Evolutionary conservation across 129 eudicot species (phyloP).

Genomic region (Helichrysum umbraculigerum): DNA sequence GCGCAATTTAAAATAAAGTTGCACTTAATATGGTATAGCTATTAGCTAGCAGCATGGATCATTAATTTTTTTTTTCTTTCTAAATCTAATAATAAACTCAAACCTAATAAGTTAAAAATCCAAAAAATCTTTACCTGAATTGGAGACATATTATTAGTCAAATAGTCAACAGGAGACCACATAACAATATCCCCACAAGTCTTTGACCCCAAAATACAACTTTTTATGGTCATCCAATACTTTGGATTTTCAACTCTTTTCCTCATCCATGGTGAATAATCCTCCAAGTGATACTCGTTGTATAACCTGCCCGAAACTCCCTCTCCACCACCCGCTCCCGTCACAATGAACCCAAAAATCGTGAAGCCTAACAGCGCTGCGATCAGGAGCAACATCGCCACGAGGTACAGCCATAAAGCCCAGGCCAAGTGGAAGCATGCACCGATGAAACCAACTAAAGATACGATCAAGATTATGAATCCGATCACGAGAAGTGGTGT

Average conservation of each 20-base stretch:
- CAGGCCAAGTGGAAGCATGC: slow-evolving; percentile 82
- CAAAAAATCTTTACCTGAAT: slow-evolving; percentile 54
- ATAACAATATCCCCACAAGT: slow-evolving; percentile 61
- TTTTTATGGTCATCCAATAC: slow-evolving; percentile 56
- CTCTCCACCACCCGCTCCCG: slow-evolving; percentile 62
- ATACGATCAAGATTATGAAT: slow-evolving; percentile 62
- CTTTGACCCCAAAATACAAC: slow-evolving; percentile 77
- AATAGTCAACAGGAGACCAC: slow-evolving; percentile 83
- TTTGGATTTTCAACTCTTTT: slow-evolving; percentile 53
- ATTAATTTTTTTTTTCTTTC: too few species aligned
- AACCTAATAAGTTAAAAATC: neutral
- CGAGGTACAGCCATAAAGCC: slow-evolving; percentile 70
- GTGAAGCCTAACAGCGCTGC: slow-evolving; percentile 54
- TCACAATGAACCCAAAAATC: slow-evolving; percentile 74
- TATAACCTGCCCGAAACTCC: slow-evolving; percentile 62
- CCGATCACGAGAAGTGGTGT: slow-evolving; percentile 79
- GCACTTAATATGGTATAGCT: neutral
- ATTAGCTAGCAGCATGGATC: neutral
- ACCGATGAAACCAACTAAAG: slow-evolving; percentile 78
- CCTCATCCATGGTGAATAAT: slow-evolving; percentile 81
- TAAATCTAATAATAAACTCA: neutral
- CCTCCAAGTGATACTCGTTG: slow-evolving; percentile 57
- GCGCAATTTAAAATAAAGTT: neutral
- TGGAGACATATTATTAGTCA: slow-evolving; percentile 68
- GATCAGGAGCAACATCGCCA: slow-evolving; percentile 61